Evolutionary conservation across 202 grass and related monocot species (phyloP), one percentile per base, ranked within the genome.

Genomic region (Saccharum hybrid): DNA sequence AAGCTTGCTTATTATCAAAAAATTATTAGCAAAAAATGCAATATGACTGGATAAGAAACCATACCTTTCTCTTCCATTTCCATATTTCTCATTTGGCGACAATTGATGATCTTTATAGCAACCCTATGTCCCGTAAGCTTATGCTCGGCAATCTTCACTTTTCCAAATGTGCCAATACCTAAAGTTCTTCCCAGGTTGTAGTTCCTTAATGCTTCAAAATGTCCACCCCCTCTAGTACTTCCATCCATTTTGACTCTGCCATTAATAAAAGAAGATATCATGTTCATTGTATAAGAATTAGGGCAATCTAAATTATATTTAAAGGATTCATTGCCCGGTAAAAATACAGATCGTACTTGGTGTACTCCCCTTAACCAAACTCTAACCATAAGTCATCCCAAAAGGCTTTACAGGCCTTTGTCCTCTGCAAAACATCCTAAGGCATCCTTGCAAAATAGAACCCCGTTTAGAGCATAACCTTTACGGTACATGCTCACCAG

Each of bases 31-130:
- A 3, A 68, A 61, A 85, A 66, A 71, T 16, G 34, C 1, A 23
- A 10, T 52, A 63, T 63, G 39, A 33, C 61, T 82, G 51, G 15
- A 54, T 10, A 71, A 66, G 77, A 33, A 74, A 40, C 18, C 42
- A 72, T 88, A 95, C 92, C 90, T 90, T 93, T 98, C 84, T 95
- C 96, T 85, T 98, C 96, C 92, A 95, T 98, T 63, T 95, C 87
- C 85, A 87, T 93, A 81, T 43, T 95, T 90, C 23, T 93, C 82
- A 98, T 95, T 80, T 91, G 82, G 51, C 75, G 81, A 56, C 92
- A 86, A 65, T 95, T 94, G 12, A 98, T 82, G 60, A 98, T 93
- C 87, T 98, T 98, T 83, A 98, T 90, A 67, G 96, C 96, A 78
- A 98, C 96, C 72, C 48, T 87, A 52, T 91, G 90, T 9, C 96